Evolutionary conservation across 2,329 filamentous ascomycete genomes (phyloP).

Genomic region (Aspergillus ochraceoroseus): DNA sequence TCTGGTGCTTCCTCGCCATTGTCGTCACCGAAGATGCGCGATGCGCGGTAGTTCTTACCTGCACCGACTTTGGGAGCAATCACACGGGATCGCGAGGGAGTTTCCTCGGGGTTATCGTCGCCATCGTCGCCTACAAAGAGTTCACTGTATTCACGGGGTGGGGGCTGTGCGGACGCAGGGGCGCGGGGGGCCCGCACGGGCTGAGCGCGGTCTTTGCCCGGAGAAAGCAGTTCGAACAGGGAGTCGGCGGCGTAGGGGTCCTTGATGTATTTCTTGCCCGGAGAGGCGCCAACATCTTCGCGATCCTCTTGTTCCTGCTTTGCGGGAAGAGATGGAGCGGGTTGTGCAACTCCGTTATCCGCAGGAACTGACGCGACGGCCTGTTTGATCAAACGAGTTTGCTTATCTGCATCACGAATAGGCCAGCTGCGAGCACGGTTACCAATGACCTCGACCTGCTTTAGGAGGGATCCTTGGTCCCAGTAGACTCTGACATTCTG

Average conservation of each 20-base stretch:
- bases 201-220: slow-evolving; percentile 46
- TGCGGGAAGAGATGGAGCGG: slow-evolving; percentile 4
- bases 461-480: slow-evolving; percentile 91
- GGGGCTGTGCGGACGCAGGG: slow-evolving; percentile 62
- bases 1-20: slow-evolving; percentile 17
- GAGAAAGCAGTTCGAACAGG: slow-evolving; percentile 65
- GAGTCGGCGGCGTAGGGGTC: slow-evolving; percentile 48
- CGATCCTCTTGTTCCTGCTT: slow-evolving; percentile 7
- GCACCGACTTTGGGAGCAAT: slow-evolving; percentile 47
- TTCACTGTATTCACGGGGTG: slow-evolving; percentile 62
- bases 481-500: slow-evolving; percentile 82
- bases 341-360: slow-evolving; percentile 12
- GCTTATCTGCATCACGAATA: slow-evolving; percentile 79
- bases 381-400: slow-evolving; percentile 68
- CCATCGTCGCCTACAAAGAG: slow-evolving; percentile 56
- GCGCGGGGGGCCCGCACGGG: slow-evolving; percentile 60
- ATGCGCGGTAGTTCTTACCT: slow-evolving; percentile 49
- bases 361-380: slow-evolving; percentile 35
- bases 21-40: slow-evolving; percentile 51
- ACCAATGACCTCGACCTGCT: slow-evolving; percentile 90
- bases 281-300: slow-evolving; percentile 26
- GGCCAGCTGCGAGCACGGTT: slow-evolving; percentile 90
- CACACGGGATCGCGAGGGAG: slow-evolving; percentile 25
- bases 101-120: slow-evolving; percentile 21
- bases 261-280: slow-evolving; percentile 41